Percentiles rank a stretch among this genome's conserved stretches.
phyloP scores from a whole-genome alignment of 169 alveolate species.

The Perkinsus chesapeaki region DNA sequence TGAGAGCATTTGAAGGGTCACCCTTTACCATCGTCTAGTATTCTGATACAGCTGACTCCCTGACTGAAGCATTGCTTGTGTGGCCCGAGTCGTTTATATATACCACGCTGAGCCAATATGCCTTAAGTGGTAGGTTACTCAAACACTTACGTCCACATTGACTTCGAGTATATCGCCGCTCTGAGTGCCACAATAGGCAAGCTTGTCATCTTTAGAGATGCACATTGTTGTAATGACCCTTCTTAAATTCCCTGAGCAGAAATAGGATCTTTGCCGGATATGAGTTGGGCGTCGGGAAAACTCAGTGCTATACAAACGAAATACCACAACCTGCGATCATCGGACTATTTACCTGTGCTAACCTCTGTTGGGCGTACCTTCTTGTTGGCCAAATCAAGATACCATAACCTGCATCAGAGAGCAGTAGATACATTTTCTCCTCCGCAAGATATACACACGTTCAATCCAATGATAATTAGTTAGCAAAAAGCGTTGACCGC shows the following conservation, averaged over 20 bases:
- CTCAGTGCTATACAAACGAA: not conserved
- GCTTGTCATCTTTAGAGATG: slow-evolving; percentile 63
- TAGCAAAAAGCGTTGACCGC: not conserved
- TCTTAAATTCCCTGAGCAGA: slow-evolving; percentile 66
- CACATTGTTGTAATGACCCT: slow-evolving; percentile 54
- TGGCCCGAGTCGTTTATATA: slow-evolving; percentile 63
- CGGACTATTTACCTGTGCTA: not conserved
- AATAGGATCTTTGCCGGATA: not conserved
- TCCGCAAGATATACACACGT: no score
- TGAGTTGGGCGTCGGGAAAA: not conserved
- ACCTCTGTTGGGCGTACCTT: slow-evolving; percentile 43
- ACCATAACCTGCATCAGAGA: slow-evolving; percentile 35
- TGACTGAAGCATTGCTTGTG: slow-evolving; percentile 60
- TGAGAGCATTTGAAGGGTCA: not conserved
- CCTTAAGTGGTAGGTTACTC: not conserved
- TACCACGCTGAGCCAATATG: not conserved
- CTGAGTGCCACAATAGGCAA: slow-evolving; percentile 75
- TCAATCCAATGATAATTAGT: no score
- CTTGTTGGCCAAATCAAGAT: slow-evolving; percentile 44
- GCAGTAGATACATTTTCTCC: no score
- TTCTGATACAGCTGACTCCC: slow-evolving; percentile 69
- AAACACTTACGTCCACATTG: not conserved
- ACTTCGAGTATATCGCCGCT: slow-evolving; percentile 79
- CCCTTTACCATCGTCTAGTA: slow-evolving; percentile 54
- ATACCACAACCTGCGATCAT: no score